Evolutionary conservation across 352 stramenopile genomes (phyloP), one percentile per base, ranked within the genome.

Genomic region (Phytophthora sp.): DNA sequence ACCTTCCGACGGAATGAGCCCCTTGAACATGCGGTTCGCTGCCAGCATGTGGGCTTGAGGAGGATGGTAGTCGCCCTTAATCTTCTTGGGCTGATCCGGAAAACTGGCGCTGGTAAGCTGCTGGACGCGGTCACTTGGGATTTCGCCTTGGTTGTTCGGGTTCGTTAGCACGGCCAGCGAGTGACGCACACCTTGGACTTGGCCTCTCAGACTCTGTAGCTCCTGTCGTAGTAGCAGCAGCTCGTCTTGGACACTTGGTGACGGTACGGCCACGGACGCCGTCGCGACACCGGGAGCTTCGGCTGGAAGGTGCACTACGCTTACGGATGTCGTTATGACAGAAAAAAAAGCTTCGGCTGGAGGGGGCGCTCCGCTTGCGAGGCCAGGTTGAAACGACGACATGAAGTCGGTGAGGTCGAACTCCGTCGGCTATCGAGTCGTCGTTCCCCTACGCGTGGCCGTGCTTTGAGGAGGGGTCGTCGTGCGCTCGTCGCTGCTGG

Each of bases 81-180:
- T 35, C 23, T 51, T 57, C 57, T 64, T 64, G 15, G 33, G 23
- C 33, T 67, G 36, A n/a, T n/a, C n/a, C n/a, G n/a, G n/a, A n/a
- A n/a, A n/a, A n/a, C n/a, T n/a, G n/a, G n/a, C n/a, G n/a, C 12
- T 29, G 39, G 23, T 57, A 60, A n/a, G 8, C 20, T 50, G 15
- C 0, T 8, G n/a, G 3, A 50, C 35, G n/a, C 35, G 38, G 35
- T 29, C 35, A 15, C 24, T 3, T 39, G 51, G 51, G 20, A 59
- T 23, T 23, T 59, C 36, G 26, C 36, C 51, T 33, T 57, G 41
- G 3, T 46, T 41, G 29, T 49, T 68, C 2, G 30, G 59, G 4
- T n/a, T 16, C 38, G 39, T n/a, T 16, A 56, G 44, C 31, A 26
- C n/a, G n/a, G n/a, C n/a, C n/a, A n/a, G n/a, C n/a, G n/a, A n/a